Conservation (phyloP, 805 yeast species). For the Saccharomycopsis sp. region DNA sequence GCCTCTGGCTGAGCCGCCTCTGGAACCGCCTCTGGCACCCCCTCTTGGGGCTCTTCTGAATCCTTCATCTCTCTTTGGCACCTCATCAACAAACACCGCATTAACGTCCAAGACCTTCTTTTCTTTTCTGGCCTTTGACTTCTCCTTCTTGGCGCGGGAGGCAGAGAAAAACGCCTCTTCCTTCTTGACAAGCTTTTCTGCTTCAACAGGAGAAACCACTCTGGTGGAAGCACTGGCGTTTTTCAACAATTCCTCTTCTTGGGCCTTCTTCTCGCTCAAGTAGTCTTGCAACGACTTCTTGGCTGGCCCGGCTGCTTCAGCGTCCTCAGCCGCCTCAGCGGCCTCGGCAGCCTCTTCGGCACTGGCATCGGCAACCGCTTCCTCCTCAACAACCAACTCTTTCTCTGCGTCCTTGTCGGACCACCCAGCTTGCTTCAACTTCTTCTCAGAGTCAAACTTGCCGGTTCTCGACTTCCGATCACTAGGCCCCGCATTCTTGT, state of each 20-base stretch:
- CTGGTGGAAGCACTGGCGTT: slow-evolving; percentile 25
- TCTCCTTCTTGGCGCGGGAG: slow-evolving; percentile 56
- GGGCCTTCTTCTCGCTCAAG: slow-evolving; percentile 57
- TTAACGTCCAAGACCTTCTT: slow-evolving; percentile 70
- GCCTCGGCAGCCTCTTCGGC: slow-evolving; percentile 36
- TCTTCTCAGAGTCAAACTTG: slow-evolving; percentile 78
- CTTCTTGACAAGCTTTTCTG: slow-evolving; percentile 52
- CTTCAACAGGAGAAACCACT: slow-evolving; percentile 33
- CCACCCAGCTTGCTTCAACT: slow-evolving; percentile 72
- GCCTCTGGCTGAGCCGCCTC: slow-evolving; percentile 27
- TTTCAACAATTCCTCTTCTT: slow-evolving; percentile 32
- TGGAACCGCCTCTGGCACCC: slow-evolving; percentile 27
- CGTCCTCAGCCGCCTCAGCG: slow-evolving; percentile 30
- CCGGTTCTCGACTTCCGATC: slow-evolving; percentile 88
- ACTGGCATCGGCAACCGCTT: slow-evolving; percentile 30
- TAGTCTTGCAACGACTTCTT: slow-evolving; percentile 74
- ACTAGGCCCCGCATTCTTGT: slow-evolving; percentile 35
- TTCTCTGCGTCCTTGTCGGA: slow-evolving; percentile 71
- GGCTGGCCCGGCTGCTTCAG: slow-evolving; percentile 38
- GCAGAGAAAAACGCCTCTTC: slow-evolving; percentile 53
- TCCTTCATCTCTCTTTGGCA: slow-evolving; percentile 30
- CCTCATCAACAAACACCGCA: slow-evolving; percentile 58
- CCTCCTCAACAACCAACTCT: slow-evolving; percentile 51
- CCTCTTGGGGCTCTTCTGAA: slow-evolving; percentile 29
- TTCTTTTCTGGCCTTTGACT: slow-evolving; percentile 71